Conservation (phyloP, 2,329 filamentous ascomycete genomes). For the Pseudocercospora cruenta region DNA sequence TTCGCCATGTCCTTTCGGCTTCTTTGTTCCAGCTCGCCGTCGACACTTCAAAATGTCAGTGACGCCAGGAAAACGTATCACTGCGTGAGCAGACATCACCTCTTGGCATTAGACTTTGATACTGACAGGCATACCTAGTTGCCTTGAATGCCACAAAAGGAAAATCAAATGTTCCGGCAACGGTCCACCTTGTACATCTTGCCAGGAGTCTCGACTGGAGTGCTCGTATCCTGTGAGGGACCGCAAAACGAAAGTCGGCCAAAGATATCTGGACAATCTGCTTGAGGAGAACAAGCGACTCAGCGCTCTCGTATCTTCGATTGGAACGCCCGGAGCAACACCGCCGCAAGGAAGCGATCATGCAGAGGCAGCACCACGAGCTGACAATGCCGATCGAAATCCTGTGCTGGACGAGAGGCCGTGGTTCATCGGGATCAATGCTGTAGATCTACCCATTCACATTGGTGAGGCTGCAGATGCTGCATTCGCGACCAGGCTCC, state of each 20-base stretch:
- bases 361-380: constrained; percentile 22
- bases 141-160: constrained; percentile 26
- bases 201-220: constrained; percentile 28
- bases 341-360: constrained; percentile 4
- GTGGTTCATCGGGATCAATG: constrained; percentile 42
- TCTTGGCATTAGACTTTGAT: not conserved
- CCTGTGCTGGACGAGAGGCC: constrained; percentile 42
- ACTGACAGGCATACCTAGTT: constrained; percentile 24
- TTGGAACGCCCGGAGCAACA: constrained; percentile 16
- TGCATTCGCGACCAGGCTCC: constrained; percentile 43
- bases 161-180: constrained; percentile 43
- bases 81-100: constrained; percentile 20
- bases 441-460: constrained; percentile 41
- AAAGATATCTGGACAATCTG: constrained; percentile 38
- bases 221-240: constrained; percentile 37
- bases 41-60: constrained; percentile 2
- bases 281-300: constrained; percentile 39
- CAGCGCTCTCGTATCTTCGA: constrained; percentile 19
- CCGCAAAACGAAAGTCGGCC: constrained; percentile 37
- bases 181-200: constrained; percentile 39
- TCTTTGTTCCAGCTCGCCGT: not conserved
- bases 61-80: constrained; percentile 20
- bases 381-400: constrained; percentile 38
- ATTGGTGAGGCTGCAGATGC: constrained; percentile 44
- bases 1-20: not conserved